Percentiles rank a stretch among this genome's conserved stretches.
phyloP scores from a whole-genome alignment of 2,329 filamentous ascomycete species.

The Colletotrichum cereale region DNA sequence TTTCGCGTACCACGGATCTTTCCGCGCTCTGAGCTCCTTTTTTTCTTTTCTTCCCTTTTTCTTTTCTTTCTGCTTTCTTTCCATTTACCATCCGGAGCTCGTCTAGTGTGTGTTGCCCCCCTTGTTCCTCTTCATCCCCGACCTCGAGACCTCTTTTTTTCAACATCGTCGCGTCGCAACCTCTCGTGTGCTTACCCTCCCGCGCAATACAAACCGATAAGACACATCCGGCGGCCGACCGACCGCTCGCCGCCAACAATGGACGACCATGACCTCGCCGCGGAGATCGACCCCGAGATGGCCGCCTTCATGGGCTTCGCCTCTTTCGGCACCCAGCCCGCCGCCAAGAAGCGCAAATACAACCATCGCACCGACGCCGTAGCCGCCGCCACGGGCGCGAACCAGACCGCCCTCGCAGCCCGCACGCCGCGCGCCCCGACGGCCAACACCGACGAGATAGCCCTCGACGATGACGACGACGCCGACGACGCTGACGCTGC shows the following conservation, averaged over 20 bases:
- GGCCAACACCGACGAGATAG: constrained; percentile 60
- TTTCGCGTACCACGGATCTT: constrained; percentile 16
- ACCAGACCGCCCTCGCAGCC: constrained; percentile 54
- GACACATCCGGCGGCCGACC: background rate
- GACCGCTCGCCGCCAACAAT: constrained; percentile 21
- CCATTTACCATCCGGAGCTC: background rate
- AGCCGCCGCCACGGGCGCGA: constrained; percentile 48
- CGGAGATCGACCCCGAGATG: constrained; percentile 57
- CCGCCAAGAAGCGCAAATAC: constrained; percentile 75
- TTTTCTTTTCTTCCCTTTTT: no score
- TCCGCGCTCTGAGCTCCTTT: constrained; percentile 28
- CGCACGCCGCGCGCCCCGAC: constrained; percentile 36
- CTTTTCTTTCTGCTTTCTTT: background rate
- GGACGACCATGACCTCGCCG: constrained; percentile 42
- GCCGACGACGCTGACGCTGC: constrained; percentile 56
- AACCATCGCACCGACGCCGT: constrained; percentile 68
- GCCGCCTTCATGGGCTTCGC: constrained; percentile 80
- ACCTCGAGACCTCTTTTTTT: background rate
- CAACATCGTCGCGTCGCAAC: background rate
- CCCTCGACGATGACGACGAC: constrained; percentile 53
- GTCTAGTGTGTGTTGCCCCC: background rate
- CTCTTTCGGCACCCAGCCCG: constrained; percentile 72
- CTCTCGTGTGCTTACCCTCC: background rate
- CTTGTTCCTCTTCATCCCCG: background rate
- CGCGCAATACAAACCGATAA: background rate